phyloP scores from a whole-genome alignment of 176 grass and related monocot species.

The Urochloa ruziziensis region DNA sequence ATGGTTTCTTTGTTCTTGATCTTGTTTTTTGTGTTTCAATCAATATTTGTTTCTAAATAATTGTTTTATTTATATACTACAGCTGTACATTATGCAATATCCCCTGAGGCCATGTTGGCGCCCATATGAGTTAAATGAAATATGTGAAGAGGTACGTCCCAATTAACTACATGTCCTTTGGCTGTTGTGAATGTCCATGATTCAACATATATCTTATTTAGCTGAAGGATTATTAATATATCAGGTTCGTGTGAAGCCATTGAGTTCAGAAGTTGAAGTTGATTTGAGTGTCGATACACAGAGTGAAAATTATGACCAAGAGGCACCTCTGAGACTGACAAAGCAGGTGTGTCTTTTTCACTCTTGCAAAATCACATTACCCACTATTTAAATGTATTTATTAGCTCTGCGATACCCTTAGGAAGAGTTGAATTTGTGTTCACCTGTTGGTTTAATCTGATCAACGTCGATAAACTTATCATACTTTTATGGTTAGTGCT shows the following conservation, averaged over 20 bases:
- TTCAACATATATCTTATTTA: conserved; percentile 9
- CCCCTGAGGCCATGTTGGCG: conserved; percentile 86
- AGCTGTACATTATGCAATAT: conserved; percentile 93
- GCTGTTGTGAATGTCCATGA: neutral
- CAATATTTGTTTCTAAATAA: neutral
- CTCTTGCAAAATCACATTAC: no score
- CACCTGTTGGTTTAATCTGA: neutral
- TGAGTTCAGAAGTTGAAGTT: conserved; percentile 68
- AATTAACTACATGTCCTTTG: conserved; percentile 7
- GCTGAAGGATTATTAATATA: conserved; percentile 18
- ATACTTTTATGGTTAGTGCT: neutral
- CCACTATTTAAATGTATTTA: neutral
- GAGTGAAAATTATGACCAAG: conserved; percentile 72
- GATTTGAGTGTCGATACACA: conserved; percentile 63
- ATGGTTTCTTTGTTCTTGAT: neutral
- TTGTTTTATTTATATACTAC: conserved; percentile 29
- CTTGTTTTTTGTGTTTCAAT: neutral
- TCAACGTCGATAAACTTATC: neutral
- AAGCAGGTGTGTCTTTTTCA: conserved; percentile 51
- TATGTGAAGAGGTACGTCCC: conserved; percentile 69
- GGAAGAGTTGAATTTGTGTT: neutral
- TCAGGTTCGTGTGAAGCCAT: conserved; percentile 77
- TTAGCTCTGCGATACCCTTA: neutral
- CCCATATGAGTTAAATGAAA: conserved; percentile 67
- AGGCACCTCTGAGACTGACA: conserved; percentile 40